Conservation (phyloP, 805 yeast genomes). For the Metschnikowia corniflorae region DNA sequence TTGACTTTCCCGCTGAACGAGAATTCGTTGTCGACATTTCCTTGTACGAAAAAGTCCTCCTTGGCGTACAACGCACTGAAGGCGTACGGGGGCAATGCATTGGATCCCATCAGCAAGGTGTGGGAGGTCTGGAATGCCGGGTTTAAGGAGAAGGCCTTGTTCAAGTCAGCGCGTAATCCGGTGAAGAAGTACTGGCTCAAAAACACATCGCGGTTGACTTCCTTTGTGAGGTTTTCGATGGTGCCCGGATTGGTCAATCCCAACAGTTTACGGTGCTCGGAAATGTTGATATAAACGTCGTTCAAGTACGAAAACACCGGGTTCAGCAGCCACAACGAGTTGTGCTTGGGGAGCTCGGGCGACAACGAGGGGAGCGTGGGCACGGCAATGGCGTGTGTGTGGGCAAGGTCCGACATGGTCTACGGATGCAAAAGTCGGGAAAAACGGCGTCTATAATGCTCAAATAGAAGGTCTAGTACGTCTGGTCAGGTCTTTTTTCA, state of each 20-base stretch:
- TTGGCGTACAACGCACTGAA: conserved; percentile 86
- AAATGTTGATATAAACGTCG: conserved; percentile 67
- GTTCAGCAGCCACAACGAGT: conserved; percentile 73
- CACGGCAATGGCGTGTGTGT: conserved; percentile 47
- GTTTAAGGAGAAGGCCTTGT: conserved; percentile 83
- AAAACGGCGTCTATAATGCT: too few species aligned
- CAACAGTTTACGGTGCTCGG: conserved; percentile 75
- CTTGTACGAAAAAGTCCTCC: conserved; percentile 83
- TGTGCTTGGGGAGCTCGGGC: conserved; percentile 49
- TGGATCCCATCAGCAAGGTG: conserved; percentile 84
- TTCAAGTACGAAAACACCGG: conserved; percentile 78
- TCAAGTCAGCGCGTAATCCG: conserved; percentile 93
- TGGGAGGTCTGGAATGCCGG: conserved; percentile 98
- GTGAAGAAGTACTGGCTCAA: conserved; percentile 86
- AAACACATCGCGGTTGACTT: conserved; percentile 91
- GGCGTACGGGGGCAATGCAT: conserved; percentile 83
- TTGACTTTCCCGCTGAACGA: conserved; percentile 85
- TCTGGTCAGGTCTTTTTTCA: conserved; percentile 4
- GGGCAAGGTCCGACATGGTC: conserved; percentile 16
- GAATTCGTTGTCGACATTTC: conserved; percentile 82
- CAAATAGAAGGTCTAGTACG: too few species aligned
- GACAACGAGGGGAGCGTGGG: conserved; percentile 59
- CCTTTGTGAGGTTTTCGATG: conserved; percentile 88
- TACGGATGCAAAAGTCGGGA: background rate
- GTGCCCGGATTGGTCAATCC: conserved; percentile 92